These are phyloP conservation scores for Zangia roseola DNA, from an alignment of 768 basidiomycete genomes.

Conservation along the genomic window DNA sequence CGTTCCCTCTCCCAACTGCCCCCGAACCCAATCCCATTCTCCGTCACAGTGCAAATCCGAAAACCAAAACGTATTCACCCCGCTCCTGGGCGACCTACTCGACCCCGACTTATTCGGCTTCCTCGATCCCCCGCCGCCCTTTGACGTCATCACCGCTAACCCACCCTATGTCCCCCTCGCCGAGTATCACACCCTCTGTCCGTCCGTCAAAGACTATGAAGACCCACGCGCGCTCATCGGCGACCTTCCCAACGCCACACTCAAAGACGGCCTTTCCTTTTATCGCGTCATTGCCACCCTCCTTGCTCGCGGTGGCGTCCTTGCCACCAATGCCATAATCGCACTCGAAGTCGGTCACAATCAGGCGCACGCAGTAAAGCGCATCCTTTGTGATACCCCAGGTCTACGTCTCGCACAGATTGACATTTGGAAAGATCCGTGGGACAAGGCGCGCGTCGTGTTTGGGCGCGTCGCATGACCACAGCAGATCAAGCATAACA, in stretches of 20 bases:
- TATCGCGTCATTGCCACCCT: conserved; percentile 72
- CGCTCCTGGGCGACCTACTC: conserved; percentile 47
- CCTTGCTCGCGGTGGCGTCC: conserved; percentile 48
- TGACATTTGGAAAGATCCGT: conserved; percentile 78
- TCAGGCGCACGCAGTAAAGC: conserved; percentile 63
- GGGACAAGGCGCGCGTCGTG: conserved; percentile 72
- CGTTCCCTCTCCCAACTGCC: conserved; percentile 4
- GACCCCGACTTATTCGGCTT: conserved; percentile 19
- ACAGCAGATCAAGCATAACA: too few species aligned
- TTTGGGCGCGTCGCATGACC: conserved; percentile 46
- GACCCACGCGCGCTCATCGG: conserved; percentile 81
- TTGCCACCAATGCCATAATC: conserved; percentile 52
- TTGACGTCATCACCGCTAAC: conserved; percentile 81
- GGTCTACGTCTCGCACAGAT: conserved; percentile 41
- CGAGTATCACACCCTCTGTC: conserved; percentile 62
- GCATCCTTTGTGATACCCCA: conserved; percentile 52
- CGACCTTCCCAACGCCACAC: conserved; percentile 46
- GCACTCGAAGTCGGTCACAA: conserved; percentile 79
- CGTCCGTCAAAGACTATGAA: conserved; percentile 76
- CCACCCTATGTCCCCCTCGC: conserved; percentile 79
- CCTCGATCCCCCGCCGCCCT: conserved; percentile 46
- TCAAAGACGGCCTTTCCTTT: conserved; percentile 56
- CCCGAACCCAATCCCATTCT: not conserved
- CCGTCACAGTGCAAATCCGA: too few species aligned
- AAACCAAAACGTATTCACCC: conserved; percentile 30